Conservation (phyloP, 305 asterid genomes). For the Solanum hybrid region DNA sequence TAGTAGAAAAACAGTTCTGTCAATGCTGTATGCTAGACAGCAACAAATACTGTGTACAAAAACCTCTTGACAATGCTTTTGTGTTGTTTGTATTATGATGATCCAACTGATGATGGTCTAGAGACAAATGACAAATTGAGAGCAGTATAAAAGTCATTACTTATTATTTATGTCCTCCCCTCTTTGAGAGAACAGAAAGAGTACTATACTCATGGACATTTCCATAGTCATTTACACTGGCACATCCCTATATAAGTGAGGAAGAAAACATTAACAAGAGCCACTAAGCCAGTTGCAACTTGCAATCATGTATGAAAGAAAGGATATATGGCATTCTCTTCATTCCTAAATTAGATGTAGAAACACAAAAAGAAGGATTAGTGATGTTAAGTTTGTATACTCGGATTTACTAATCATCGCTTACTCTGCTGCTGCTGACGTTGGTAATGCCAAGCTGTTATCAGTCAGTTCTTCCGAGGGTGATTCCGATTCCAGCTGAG, state of each 20-base stretch:
- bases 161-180: not conserved
- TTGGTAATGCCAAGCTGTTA: not conserved
- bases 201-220: not conserved
- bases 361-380: slow-evolving; percentile 7
- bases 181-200: slow-evolving; percentile 3
- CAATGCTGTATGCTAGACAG: not conserved
- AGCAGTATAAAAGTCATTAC: not conserved
- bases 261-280: not conserved
- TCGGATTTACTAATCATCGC: not conserved
- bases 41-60: not conserved
- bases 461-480: slow-evolving; percentile 12
- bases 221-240: slow-evolving; percentile 7
- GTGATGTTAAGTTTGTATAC: not conserved
- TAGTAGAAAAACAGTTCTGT: not conserved
- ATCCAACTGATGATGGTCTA: not conserved
- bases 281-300: not conserved
- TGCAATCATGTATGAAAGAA: too few relatives aligned
- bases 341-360: not conserved
- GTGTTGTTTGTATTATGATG: not conserved
- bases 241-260: not conserved
- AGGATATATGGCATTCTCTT: not conserved
- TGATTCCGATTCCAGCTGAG: slow-evolving; percentile 16
- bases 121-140: not conserved
- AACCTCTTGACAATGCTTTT: not conserved
- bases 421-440: not conserved